phyloP scores from a whole-genome alignment of 1,139 yeast species.

The Geotrichum australiense region DNA sequence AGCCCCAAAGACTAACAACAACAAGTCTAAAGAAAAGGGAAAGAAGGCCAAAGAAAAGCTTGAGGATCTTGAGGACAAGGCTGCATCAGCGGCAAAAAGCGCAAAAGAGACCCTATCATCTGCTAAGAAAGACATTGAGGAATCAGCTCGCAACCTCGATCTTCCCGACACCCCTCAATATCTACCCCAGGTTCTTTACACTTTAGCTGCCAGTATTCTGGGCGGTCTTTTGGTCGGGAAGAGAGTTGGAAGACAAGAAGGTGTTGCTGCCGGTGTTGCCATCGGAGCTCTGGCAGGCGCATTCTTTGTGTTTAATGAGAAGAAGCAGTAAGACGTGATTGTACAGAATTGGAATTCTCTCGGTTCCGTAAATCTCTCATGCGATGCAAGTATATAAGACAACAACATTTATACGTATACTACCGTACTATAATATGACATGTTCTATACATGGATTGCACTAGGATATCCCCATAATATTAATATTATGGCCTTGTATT shows the following conservation, averaged over 20 bases:
- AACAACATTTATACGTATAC: too few species aligned
- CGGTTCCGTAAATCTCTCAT: too few species aligned
- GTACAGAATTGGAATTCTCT: too few species aligned
- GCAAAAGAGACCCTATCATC: not conserved
- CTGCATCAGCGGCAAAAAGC: not conserved
- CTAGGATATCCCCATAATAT: too few species aligned
- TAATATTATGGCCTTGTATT: too few species aligned
- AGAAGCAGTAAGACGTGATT: too few species aligned
- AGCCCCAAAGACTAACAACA: constrained; percentile 11
- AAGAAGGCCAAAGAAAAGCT: not conserved
- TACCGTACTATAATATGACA: too few species aligned
- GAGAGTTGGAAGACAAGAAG: not conserved
- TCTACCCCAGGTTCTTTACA: constrained; percentile 2
- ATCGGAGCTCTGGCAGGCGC: constrained; percentile 7
- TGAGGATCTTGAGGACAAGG: constrained; percentile 6
- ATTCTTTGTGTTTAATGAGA: not conserved
- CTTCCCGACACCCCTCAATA: not conserved
- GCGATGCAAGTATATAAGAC: too few species aligned
- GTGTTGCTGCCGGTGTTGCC: constrained; percentile 3
- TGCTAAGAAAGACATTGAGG: too few species aligned
- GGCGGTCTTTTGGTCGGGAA: constrained; percentile 1
- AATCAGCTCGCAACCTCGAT: not conserved
- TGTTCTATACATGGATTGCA: too few species aligned
- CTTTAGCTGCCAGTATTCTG: not conserved
- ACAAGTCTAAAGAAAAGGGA: not conserved